Conservation (phyloP, 257 asterid species). For the Ehretia macrophylla region DNA sequence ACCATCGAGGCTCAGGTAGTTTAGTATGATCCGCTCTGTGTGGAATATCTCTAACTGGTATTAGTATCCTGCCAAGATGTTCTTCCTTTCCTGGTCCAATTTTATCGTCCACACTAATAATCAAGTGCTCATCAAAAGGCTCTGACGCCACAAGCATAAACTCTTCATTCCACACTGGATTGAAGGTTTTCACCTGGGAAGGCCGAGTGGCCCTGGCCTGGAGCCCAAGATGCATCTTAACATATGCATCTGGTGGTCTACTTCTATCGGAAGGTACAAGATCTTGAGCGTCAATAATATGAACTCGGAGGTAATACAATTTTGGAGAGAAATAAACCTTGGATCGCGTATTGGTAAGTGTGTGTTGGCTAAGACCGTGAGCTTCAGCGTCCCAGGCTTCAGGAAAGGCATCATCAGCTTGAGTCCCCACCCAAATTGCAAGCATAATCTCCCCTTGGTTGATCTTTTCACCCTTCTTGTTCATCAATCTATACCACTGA, state of each 20-base stretch:
- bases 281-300: slow-evolving; percentile 76
- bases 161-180: slow-evolving; percentile 89
- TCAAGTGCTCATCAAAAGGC: slow-evolving; percentile 69
- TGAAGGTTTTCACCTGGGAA: slow-evolving; percentile 34
- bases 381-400: slow-evolving; percentile 95
- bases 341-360: slow-evolving; percentile 52
- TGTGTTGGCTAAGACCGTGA: slow-evolving; percentile 55
- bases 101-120: slow-evolving; percentile 59
- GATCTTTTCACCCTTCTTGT: slow-evolving; percentile 52
- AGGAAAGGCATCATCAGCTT: slow-evolving; percentile 88
- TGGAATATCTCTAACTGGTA: slow-evolving; percentile 50
- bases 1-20: slow-evolving; percentile 68
- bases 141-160: slow-evolving; percentile 76
- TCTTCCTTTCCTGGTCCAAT: slow-evolving; percentile 61
- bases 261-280: slow-evolving; percentile 58
- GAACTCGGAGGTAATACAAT: slow-evolving; percentile 66
- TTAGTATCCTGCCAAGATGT: slow-evolving; percentile 49
- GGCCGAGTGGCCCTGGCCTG: slow-evolving; percentile 66
- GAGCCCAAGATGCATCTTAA: slow-evolving; percentile 56
- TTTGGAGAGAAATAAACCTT: slow-evolving; percentile 80
- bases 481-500: slow-evolving; percentile 65
- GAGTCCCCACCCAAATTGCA: slow-evolving; percentile 94
- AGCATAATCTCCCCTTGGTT: slow-evolving; percentile 75
- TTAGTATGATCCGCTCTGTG: slow-evolving; percentile 45
- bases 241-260: slow-evolving; percentile 46